Base-by-base conservation (phyloP, 2,329 filamentous ascomycete genomes). In the Davidsoniella neocaledoniae region DNA sequence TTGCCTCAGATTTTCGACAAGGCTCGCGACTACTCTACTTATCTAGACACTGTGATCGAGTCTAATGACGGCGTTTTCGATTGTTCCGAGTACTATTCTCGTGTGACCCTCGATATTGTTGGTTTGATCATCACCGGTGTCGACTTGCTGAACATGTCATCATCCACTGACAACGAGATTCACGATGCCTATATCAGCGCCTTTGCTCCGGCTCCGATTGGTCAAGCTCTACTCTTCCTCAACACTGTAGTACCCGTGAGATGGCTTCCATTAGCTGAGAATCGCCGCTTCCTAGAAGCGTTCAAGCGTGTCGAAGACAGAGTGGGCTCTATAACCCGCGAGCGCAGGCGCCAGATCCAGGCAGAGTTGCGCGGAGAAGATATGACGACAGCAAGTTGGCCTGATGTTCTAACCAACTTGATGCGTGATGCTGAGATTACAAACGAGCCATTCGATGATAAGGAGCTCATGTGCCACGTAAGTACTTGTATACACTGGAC, bases 251-350 rank as follows among this genome's bases (percentile, higher is more conserved):
- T 65, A 10, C 64, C 64, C 0, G 58, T 65, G 16, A 57, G 63
- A n/a, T 62, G 60, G 55, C 57, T 66, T 7, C 66, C 65, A 0
- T 43, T 68, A 5, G 57, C 61, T 40, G 62, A 62, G 25, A 66
- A 66, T 46, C 56, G 56, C 36, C 58, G 60, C 1, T 68, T 67
- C 49, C 57, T 63, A 1, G 50, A 53, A 9, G 60, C 61, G 4
- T 65, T 59, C 43, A 5, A 58, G 6, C 53, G 59, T 36, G 60
- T 65, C 29, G 48, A 56, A 17, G 33, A 57, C 37, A 55, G 61
- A 8, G 55, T 58, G 17, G 46, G 43, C 7, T 57, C 59, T 23
- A 51, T 61, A 4, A 52, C 53, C 12, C 51, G 43, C 3, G 54
- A 53, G 39, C 45, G 50, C 19, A 21, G 29, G 14, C 19, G 21